Evolutionary conservation across 371 early-diverging fungal species (phyloP), one percentile per base, ranked within the genome.

Genomic region (Syncephalis fuscata): DNA sequence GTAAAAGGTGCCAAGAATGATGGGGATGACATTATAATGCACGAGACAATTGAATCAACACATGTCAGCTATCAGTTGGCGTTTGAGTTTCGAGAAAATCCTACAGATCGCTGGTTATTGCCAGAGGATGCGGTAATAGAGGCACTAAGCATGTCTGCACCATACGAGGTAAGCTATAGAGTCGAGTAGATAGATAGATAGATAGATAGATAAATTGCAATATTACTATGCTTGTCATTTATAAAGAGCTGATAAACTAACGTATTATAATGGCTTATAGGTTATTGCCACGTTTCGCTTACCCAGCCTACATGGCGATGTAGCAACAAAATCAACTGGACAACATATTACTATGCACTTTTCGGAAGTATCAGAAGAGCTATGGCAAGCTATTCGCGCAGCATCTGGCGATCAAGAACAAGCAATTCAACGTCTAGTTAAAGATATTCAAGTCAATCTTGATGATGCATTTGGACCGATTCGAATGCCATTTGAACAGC

Each of bases 121-220:
- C 67, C 72, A 48, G 61, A 58, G 17, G 65, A 73, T 51, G 66
- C 70, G 4, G 54, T 72, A 7, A 55, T 63, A 11, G 68, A 69
- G 45, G 57, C 60, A 23, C 49, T 60, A 10, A 61, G 51, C 24
- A 49, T 57, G 48, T 32, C 54, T 23, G 48, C 59, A 1, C 66
- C 66, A 15, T 59, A 54, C 50, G 64, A 68, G 63, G 71, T 68
- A 57, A 37, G n/a, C n/a, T n/a, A n/a, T n/a, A n/a, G n/a, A n/a
- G n/a, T n/a, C n/a, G n/a, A n/a, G n/a, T 14, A 52, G 15, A 47
- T n/a, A 20, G 16, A 10, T 7, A 22, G 11, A 26, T 50, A 42
- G 2, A 32, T 32, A 32, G 32, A 32, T 32, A 11, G 11, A 11
- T 32, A 11, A 32, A 32, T 32, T 4, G n/a, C n/a, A n/a, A n/a